Evolutionary conservation across 345 rosid species (phyloP).

Genomic region (Carallia pectinifolia): DNA sequence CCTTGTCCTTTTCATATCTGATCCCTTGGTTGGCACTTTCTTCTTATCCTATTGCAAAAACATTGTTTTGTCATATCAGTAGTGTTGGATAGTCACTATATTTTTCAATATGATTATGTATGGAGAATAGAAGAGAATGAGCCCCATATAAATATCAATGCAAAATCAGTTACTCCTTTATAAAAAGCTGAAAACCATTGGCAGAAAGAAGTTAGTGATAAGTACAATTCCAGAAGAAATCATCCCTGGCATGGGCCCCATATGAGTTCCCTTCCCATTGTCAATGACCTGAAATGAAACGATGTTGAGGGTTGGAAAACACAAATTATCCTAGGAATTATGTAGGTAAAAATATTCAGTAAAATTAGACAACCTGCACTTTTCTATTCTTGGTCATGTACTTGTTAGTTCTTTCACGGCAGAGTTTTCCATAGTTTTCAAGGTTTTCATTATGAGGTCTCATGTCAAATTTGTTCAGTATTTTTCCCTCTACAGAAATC

Average conservation of each 20-base stretch:
- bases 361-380: slow-evolving; percentile 53
- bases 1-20: slow-evolving; percentile 75
- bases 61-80: slow-evolving; percentile 17
- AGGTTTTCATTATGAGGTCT: slow-evolving; percentile 71
- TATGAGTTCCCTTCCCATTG: slow-evolving; percentile 68
- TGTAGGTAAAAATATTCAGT: background rate
- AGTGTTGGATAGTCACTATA: slow-evolving; percentile 7
- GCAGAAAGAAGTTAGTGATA: slow-evolving; percentile 17
- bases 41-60: slow-evolving; percentile 65
- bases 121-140: slow-evolving; percentile 3
- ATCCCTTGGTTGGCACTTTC: slow-evolving; percentile 50
- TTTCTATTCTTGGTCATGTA: slow-evolving; percentile 69
- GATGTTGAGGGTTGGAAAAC: background rate
- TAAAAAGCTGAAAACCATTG: background rate
- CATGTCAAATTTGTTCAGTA: slow-evolving; percentile 78
- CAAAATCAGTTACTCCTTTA: slow-evolving; percentile 8
- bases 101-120: background rate
- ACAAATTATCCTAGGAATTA: background rate
- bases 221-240: slow-evolving; percentile 45
- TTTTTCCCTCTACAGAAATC: slow-evolving; percentile 67
- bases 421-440: slow-evolving; percentile 72
- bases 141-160: slow-evolving; percentile 17
- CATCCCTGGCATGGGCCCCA: slow-evolving; percentile 81
- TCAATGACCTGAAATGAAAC: slow-evolving; percentile 65
- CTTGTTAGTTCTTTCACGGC: slow-evolving; percentile 75